Base-by-base conservation (phyloP, 2,329 filamentous ascomycete genomes). In the Nectriaceae sp. region DNA sequence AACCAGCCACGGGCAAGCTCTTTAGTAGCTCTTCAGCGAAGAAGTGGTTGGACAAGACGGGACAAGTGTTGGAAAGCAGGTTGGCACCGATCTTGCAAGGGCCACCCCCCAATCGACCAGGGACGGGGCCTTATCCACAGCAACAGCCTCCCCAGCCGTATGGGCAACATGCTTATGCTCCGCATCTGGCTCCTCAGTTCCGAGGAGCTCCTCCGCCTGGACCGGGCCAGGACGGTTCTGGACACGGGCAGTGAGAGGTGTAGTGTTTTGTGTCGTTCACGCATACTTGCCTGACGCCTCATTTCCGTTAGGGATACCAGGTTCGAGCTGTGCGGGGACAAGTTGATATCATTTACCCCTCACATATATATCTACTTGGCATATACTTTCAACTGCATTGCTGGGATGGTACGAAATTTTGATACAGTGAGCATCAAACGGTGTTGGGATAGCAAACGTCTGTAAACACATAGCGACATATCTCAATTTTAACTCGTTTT, bases 31-130 rank as follows among this genome's bases (percentile, higher is more conserved):
- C 60, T 26, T 66, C 66, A 16, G 69, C 66, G 2, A 61, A 65
- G 47, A 68, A 65, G 45, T 69, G 67, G 62, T 42, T 70, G 11
- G 65, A 62, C 42, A 71, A 66, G 57, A 70, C 68, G 21, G 64
- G 63, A 20, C 61, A 67, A 39, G 63, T 61, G 11, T 51, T 71
- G 19, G 69, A 70, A 52, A 67, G 56, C 40, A 67, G 59, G 26
- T 50, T 69, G 38, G 67, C 63, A 19, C 57, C 64, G 3, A 64
- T 67, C 35, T 43, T 65, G 39, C 65, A 67, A 36, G 53, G 54
- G 3, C 53, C 49, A 6, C 16, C 33, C 10, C 11, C 33, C 11
- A 11, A n/a, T n/a, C n/a, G n/a, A n/a, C n/a, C n/a, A n/a, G n/a
- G n/a, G n/a, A n/a, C n/a, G n/a, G n/a, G n/a, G n/a, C n/a, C 26